Percentiles rank a stretch among this genome's conserved stretches.
Evolutionary conservation across 2,329 filamentous ascomycete species (phyloP).

Genomic region (Fusarium ambrosium): DNA sequence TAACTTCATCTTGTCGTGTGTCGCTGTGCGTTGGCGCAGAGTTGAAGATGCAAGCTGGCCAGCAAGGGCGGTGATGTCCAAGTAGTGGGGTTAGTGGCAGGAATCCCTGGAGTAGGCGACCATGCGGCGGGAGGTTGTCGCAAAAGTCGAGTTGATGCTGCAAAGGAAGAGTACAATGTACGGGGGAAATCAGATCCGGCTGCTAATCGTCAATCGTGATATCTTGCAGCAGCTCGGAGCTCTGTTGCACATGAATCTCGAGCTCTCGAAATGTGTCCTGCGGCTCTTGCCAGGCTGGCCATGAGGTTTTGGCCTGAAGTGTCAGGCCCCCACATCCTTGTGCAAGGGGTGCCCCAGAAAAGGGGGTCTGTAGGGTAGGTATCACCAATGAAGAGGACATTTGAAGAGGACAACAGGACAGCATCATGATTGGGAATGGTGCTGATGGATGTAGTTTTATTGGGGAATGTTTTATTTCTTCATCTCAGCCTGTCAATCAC

Average conservation of each 20-base stretch:
- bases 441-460: not conserved
- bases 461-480: not conserved
- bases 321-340: conserved; percentile 42
- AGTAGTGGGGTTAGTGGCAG: conserved; percentile 46
- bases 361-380: conserved; percentile 37
- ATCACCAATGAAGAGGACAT: not conserved
- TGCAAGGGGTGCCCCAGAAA: conserved; percentile 39
- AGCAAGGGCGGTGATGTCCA: conserved; percentile 48
- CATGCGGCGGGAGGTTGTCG: conserved; percentile 38
- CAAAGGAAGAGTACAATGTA: not conserved
- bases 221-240: conserved; percentile 37
- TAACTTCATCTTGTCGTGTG: conserved; percentile 55
- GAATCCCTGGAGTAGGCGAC: conserved; percentile 45
- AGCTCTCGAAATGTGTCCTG: conserved; percentile 51
- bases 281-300: conserved; percentile 49
- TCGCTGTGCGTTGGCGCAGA: conserved; percentile 41
- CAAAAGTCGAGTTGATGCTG: not conserved
- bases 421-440: not conserved
- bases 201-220: conserved; percentile 42
- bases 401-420: not conserved
- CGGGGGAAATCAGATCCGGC: not conserved
- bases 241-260: conserved; percentile 40
- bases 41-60: conserved; percentile 49
- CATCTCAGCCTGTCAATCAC: not conserved
- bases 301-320: conserved; percentile 45